phyloP scores from a whole-genome alignment of 2,329 filamentous ascomycete genomes.

The Sporothrix mexicana region DNA sequence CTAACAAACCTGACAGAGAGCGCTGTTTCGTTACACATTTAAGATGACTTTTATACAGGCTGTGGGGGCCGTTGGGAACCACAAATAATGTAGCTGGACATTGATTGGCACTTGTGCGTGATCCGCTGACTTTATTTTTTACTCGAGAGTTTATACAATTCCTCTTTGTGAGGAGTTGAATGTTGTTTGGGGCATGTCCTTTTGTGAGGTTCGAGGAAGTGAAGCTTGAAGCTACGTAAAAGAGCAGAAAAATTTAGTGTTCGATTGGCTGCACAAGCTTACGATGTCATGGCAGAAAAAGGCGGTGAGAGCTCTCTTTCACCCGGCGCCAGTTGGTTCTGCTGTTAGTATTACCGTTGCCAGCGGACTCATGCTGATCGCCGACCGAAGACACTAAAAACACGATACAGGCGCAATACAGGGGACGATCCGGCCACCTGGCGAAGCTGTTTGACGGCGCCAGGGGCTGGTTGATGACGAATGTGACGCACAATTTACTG shows the following conservation, averaged over 20 bases:
- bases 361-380: constrained; percentile 1
- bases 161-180: not conserved
- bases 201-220: not conserved
- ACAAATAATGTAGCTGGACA: not conserved
- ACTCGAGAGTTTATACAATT: not conserved
- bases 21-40: not conserved
- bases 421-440: constrained; percentile 21
- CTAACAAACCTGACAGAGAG: not conserved
- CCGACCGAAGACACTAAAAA: not conserved
- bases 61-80: not conserved
- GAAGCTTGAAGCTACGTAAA: not conserved
- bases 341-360: not conserved
- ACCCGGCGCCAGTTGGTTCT: not conserved
- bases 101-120: not conserved
- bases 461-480: not conserved
- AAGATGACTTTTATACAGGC: not conserved
- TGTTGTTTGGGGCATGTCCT: not conserved
- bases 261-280: not conserved
- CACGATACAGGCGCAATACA: constrained; percentile 5
- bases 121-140: not conserved
- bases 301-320: constrained; percentile 29
- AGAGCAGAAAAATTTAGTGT: not conserved
- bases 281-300: constrained; percentile 34
- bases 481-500: not conserved
- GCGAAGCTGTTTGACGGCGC: not conserved